Evolutionary conservation across 2,329 filamentous ascomycete species (phyloP).

Genomic region (Zymoseptoria brevis): DNA sequence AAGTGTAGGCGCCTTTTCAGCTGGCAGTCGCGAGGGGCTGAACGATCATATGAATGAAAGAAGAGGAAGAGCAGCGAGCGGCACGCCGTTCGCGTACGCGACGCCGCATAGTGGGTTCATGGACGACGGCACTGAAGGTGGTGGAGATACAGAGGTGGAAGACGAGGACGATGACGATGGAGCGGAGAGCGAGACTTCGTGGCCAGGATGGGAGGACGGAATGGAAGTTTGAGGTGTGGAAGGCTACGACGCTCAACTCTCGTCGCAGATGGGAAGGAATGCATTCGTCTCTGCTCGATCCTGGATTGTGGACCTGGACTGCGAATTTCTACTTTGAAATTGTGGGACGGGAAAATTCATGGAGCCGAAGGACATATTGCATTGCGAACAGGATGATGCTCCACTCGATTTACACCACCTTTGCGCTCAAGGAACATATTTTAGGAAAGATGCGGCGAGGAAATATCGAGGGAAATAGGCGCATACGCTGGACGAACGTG

Average conservation of each 20-base stretch:
- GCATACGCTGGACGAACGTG: not conserved
- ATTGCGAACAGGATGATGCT: no score
- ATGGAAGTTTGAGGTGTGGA: not conserved
- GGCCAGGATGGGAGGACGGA: not conserved
- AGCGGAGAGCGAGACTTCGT: not conserved
- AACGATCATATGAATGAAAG: not conserved
- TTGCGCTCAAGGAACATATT: not conserved
- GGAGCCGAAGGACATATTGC: no score
- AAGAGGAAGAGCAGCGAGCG: constrained; percentile 33
- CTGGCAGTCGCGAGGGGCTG: constrained; percentile 33
- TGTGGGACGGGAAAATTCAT: no score
- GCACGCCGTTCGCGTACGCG: constrained; percentile 61
- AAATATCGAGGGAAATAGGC: no score
- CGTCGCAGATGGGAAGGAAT: not conserved
- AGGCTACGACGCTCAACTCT: not conserved
- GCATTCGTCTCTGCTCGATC: not conserved
- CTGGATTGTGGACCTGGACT: no score
- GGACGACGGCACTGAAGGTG: constrained; percentile 28
- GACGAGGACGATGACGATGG: constrained; percentile 11
- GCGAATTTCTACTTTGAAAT: no score
- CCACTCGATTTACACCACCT: no score
- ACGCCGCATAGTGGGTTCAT: constrained; percentile 57
- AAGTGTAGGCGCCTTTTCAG: not conserved
- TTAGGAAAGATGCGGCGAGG: no score
- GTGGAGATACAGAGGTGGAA: constrained; percentile 21